Conservation (phyloP, 129 eudicot species). For the Logfia minima region DNA sequence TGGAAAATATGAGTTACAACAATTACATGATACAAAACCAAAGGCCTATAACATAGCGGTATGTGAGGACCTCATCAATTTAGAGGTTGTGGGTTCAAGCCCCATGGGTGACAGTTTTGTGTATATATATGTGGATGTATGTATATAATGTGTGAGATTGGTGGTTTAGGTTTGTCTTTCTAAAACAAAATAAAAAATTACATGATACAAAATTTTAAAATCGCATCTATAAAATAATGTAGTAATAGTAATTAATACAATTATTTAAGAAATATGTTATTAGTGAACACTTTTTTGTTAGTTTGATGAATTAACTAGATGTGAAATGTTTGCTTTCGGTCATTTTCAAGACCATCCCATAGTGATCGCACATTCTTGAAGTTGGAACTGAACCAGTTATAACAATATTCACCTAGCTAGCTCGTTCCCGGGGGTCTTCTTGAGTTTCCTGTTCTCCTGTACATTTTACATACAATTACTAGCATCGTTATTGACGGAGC, state of each 20-base stretch:
- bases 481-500: not conserved
- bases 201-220: no score
- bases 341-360: not conserved
- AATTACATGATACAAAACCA: no score
- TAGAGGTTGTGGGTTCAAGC: no score
- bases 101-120: no score
- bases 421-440: constrained; percentile 49
- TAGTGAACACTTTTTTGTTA: not conserved
- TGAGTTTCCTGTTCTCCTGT: constrained; percentile 65
- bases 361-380: not conserved
- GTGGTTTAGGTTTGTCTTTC: no score
- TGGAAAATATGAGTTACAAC: not conserved
- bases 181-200: no score
- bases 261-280: not conserved
- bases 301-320: not conserved
- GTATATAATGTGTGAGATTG: no score
- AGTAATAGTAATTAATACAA: not conserved
- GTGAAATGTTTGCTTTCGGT: not conserved
- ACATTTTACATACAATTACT: not conserved
- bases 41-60: no score
- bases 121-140: no score
- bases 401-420: no score
- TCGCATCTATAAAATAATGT: not conserved
- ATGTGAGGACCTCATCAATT: no score
- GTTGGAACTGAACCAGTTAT: not conserved